phyloP scores from a whole-genome alignment of 257 asterid genomes.

The Solanum megistacrolobum region DNA sequence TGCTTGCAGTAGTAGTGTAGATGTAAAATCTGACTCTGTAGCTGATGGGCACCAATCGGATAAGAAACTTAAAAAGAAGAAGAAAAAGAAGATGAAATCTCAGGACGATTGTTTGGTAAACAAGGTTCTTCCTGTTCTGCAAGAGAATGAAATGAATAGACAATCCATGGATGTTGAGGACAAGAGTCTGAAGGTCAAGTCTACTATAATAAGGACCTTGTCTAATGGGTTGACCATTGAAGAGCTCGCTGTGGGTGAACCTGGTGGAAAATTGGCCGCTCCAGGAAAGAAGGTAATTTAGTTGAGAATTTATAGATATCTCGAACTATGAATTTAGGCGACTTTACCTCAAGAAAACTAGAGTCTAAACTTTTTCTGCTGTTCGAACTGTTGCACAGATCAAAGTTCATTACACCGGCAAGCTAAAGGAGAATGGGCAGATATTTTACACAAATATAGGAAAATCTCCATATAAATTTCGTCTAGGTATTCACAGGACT shows the following conservation, averaged over 20 bases:
- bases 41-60: constrained; percentile 23
- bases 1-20: constrained; percentile 17
- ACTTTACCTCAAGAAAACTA: not conserved
- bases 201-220: constrained; percentile 34
- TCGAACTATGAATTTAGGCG: not conserved
- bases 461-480: constrained; percentile 35
- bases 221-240: constrained; percentile 71
- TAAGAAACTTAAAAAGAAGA: constrained; percentile 37
- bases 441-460: constrained; percentile 51
- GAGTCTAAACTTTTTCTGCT: not conserved
- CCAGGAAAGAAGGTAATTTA: constrained; percentile 52
- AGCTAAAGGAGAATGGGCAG: constrained; percentile 46
- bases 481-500: constrained; percentile 40
- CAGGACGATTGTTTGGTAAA: constrained; percentile 5
- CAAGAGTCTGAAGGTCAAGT: constrained; percentile 6
- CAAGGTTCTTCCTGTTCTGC: constrained; percentile 1
- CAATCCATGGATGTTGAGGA: constrained; percentile 10
- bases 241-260: constrained; percentile 49
- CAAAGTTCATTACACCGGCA: constrained; percentile 54
- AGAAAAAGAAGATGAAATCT: constrained; percentile 31
- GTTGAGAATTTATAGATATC: not conserved
- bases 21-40: constrained; percentile 10
- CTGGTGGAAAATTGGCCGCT: constrained; percentile 60
- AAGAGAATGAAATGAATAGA: constrained; percentile 17
- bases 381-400: constrained; percentile 34